A percentile compares a stretch with the other conserved stretches of the same genome.
Conservation (phyloP, 148 eudicot species). For the Chenopodium album region DNA sequence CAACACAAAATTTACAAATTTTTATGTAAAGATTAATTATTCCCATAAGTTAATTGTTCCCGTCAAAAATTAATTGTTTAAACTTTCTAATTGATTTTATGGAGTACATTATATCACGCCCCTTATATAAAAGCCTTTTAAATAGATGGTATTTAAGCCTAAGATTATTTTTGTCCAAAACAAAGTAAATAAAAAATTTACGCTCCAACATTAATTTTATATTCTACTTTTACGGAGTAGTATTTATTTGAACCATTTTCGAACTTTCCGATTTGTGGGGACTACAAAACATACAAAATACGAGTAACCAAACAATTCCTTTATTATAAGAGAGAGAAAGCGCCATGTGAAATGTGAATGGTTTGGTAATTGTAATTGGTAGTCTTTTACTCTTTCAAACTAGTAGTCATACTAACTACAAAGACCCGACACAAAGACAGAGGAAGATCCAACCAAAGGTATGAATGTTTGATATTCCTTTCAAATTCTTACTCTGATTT, state of each 20-base stretch:
- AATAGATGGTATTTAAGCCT: too few relatives aligned
- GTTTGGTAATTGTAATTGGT: background rate
- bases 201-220: too few relatives aligned
- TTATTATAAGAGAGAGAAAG: background rate
- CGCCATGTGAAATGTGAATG: conserved; percentile 16
- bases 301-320: background rate
- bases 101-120: too few relatives aligned
- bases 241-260: background rate
- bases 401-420: background rate
- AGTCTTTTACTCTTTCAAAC: background rate
- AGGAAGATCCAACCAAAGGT: background rate
- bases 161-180: too few relatives aligned
- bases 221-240: too few relatives aligned
- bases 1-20: too few relatives aligned
- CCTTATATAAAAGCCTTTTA: too few relatives aligned
- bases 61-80: too few relatives aligned
- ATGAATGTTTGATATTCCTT: background rate
- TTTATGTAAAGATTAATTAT: too few relatives aligned
- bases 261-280: background rate
- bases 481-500: background rate
- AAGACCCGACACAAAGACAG: background rate
- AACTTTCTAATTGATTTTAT: too few relatives aligned
- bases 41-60: too few relatives aligned
- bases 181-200: too few relatives aligned
- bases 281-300: background rate